Evolutionary conservation across 371 early-diverging fungal genomes (phyloP), one percentile per base, ranked within the genome.

Genomic region (Catenaria anguillulae): DNA sequence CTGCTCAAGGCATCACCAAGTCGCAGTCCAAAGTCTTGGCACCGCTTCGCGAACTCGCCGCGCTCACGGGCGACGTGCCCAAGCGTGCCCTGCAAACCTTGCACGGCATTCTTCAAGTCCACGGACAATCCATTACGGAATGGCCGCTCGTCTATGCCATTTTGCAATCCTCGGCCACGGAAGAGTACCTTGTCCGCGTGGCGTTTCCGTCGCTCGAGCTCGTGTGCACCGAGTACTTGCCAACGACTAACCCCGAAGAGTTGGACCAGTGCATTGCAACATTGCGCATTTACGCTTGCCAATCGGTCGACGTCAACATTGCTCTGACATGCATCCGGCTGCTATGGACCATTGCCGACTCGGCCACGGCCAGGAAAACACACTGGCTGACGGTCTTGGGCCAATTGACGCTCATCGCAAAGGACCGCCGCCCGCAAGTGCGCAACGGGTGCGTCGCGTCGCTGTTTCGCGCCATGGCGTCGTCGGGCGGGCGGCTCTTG

Each of bases 391-490:
- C 88, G 2, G 73, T 95, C 17, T 75, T 96, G 19, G 77, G 80
- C 15, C 81, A 91, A 65, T 75, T 98, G 21, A 83, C 89, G 5
- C 76, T 79, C 31, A 79, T 93, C 17, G 90, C 92, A 63, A 83
- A 86, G 3, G 98, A 98, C 65, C 62, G 73, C 33, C 78, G 97
- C 5, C 91, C 90, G 4, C 96, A 95, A 67, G 93, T 97, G 19
- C 83, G 98, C 35, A 90, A 92, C 66, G 86, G 90, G 5, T 92
- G 94, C 37, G 88, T 87, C 58, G 96, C 96, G 68, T 96, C 95
- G 0, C 71, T 98, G 56, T 93, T 95, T 68, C 77, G 96, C 36
- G 89, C 97, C 0, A 84, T 98, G 42, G 82, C 84, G 42, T 85
- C 89, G 76, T 89, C 90, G 63, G 93, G 90, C 3, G 67, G 67